Evolutionary conservation across 257 asterid species (phyloP).

Genomic region (Petrea volubilis): DNA sequence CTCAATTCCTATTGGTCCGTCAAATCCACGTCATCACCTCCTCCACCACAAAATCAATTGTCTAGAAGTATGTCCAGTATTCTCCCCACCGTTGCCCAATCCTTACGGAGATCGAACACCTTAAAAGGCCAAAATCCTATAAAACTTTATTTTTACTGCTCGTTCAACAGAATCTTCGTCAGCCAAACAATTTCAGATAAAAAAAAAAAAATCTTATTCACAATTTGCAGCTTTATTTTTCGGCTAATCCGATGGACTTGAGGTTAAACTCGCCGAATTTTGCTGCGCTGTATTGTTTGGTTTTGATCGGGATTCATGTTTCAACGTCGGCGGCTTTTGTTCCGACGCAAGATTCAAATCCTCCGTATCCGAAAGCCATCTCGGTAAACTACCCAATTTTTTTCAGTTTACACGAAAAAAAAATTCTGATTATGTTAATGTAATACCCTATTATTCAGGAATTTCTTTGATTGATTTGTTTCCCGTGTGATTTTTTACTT

Average conservation of each 20-base stretch:
- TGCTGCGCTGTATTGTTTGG: slow-evolving; percentile 29
- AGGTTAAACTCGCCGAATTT: slow-evolving; percentile 27
- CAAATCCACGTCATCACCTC: slow-evolving; percentile 42
- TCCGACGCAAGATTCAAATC: slow-evolving; percentile 36
- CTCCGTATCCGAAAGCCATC: slow-evolving; percentile 59
- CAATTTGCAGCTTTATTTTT: neutral
- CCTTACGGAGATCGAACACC: neutral
- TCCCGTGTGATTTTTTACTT: neutral
- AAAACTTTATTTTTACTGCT: neutral
- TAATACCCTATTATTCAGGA: neutral
- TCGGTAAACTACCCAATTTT: slow-evolving; percentile 35
- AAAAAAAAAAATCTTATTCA: neutral
- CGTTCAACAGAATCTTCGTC: slow-evolving; percentile 1
- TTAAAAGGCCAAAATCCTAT: neutral
- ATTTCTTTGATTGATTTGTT: neutral
- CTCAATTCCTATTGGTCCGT: slow-evolving; percentile 51
- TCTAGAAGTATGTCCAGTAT: slow-evolving; percentile 20
- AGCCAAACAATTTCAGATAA: slow-evolving; percentile 12
- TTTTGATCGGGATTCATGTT: slow-evolving; percentile 30
- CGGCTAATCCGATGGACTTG: slow-evolving; percentile 31
- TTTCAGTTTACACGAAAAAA: neutral
- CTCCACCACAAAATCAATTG: slow-evolving; percentile 4
- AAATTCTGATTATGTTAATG: neutral
- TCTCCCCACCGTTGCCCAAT: neutral
- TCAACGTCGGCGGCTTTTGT: slow-evolving; percentile 36